These are phyloP conservation scores for Capsella rubella DNA, from an alignment of 441 rosid species.

Conservation along the genomic window DNA sequence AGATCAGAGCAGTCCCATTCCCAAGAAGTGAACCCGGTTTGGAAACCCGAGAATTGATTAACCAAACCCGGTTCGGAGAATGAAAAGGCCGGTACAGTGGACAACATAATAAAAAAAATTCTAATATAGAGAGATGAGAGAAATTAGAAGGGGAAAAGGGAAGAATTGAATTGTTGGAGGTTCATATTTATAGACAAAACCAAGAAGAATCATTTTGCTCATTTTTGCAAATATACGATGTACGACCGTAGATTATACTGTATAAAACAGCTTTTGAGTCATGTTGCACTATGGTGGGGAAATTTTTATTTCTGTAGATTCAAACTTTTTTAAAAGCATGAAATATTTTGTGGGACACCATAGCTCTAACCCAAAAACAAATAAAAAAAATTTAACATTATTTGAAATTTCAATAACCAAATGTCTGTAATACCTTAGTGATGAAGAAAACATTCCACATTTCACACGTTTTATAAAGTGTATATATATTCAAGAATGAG, in stretches of 20 bases:
- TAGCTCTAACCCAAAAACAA: background rate
- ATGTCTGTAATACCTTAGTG: conserved; percentile 52
- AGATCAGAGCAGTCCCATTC: conserved; percentile 61
- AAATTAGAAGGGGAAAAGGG: conserved; percentile 84
- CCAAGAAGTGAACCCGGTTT: conserved; percentile 68
- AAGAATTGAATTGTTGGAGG: conserved; percentile 75
- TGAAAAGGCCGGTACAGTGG: conserved; percentile 54
- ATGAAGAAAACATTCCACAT: conserved; percentile 57
- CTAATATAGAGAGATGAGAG: conserved; percentile 47
- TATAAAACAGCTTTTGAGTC: conserved; percentile 56
- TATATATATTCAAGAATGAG: background rate
- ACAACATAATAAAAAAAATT: conserved; percentile 50
- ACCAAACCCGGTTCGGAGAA: conserved; percentile 47
- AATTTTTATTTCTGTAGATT: background rate
- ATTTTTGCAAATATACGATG: conserved; percentile 16
- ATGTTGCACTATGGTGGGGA: conserved; percentile 56
- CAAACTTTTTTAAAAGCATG: conserved; percentile 38
- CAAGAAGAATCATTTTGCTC: conserved; percentile 43
- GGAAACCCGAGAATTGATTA: conserved; percentile 52
- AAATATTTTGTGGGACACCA: conserved; percentile 43
- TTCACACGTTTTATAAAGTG: conserved; percentile 26
- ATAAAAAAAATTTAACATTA: background rate
- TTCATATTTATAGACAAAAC: conserved; percentile 64
- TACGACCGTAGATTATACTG: conserved; percentile 24
- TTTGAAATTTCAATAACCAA: conserved; percentile 2